These are phyloP conservation scores for Leucaena leucocephala DNA, from an alignment of 306 rosid species.

Conservation along the genomic window DNA sequence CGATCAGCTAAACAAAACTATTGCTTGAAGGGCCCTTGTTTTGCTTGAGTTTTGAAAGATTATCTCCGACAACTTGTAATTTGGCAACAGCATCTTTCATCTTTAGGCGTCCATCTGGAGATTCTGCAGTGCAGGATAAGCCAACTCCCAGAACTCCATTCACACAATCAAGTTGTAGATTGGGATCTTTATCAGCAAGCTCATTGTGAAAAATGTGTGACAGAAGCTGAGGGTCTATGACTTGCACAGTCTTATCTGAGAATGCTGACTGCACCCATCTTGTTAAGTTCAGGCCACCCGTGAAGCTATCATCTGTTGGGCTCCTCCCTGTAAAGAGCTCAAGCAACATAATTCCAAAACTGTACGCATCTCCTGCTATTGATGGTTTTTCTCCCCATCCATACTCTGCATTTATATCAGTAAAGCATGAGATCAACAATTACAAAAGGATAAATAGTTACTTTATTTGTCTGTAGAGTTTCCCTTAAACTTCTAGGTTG, in stretches of 20 bases:
- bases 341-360: slow-evolving; percentile 69
- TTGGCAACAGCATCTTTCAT: slow-evolving; percentile 51
- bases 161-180: slow-evolving; percentile 39
- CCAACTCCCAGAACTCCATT: slow-evolving; percentile 50
- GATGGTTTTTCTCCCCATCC: slow-evolving; percentile 66
- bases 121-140: slow-evolving; percentile 54
- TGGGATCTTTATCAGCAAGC: slow-evolving; percentile 25
- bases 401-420: slow-evolving; percentile 53
- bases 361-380: slow-evolving; percentile 73
- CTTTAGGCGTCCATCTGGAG: slow-evolving; percentile 56
- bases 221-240: slow-evolving; percentile 51
- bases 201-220: slow-evolving; percentile 28
- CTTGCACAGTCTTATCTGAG: slow-evolving; percentile 42
- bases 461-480: no score
- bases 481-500: no score
- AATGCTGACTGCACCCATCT: slow-evolving; percentile 59
- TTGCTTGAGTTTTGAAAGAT: slow-evolving; percentile 23
- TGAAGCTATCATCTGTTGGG: slow-evolving; percentile 62
- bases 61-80: slow-evolving; percentile 46
- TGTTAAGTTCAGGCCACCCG: slow-evolving; percentile 48
- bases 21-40: not conserved
- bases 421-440: not conserved
- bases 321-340: slow-evolving; percentile 64
- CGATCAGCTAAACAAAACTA: not conserved
- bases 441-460: not conserved